phyloP scores from a whole-genome alignment of 1,284 basidiomycete genomes.

The Papiliotrema fonsecae region DNA sequence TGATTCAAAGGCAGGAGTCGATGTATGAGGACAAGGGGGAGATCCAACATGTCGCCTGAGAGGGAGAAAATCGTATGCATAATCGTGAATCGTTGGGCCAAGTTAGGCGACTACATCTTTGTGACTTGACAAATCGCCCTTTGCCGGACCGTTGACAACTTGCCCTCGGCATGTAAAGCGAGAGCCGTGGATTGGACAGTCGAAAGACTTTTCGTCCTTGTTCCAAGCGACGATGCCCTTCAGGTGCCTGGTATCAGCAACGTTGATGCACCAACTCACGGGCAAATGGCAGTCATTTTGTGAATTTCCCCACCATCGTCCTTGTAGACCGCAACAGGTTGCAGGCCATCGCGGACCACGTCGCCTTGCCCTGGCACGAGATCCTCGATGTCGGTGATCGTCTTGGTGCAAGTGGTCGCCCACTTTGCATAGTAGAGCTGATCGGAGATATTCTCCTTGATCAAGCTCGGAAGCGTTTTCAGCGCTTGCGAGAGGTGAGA shows the following conservation, averaged over 20 bases:
- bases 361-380: constrained; percentile 18
- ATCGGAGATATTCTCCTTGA: constrained; percentile 21
- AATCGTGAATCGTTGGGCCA: too few species aligned
- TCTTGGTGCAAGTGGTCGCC: constrained; percentile 17
- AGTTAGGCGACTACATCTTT: too few species aligned
- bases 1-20: too few species aligned
- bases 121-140: too few species aligned
- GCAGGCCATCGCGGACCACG: constrained; percentile 17
- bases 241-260: constrained; percentile 9
- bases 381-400: constrained; percentile 22
- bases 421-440: constrained; percentile 20
- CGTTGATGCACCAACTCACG: constrained; percentile 2
- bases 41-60: too few species aligned
- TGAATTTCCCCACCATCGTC: constrained; percentile 15
- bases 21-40: too few species aligned
- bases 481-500: constrained; percentile 11
- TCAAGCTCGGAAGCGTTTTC: constrained; percentile 11
- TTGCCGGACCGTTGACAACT: constrained; percentile 20
- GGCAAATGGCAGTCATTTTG: constrained; percentile 25
- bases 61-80: too few species aligned
- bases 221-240: constrained; percentile 25
- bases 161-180: constrained; percentile 21
- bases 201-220: constrained; percentile 17
- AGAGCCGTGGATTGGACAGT: constrained; percentile 22
- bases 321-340: constrained; percentile 20